Evolutionary conservation across 2,329 filamentous ascomycete genomes (phyloP).

Genomic region (Zasmidium angulare): DNA sequence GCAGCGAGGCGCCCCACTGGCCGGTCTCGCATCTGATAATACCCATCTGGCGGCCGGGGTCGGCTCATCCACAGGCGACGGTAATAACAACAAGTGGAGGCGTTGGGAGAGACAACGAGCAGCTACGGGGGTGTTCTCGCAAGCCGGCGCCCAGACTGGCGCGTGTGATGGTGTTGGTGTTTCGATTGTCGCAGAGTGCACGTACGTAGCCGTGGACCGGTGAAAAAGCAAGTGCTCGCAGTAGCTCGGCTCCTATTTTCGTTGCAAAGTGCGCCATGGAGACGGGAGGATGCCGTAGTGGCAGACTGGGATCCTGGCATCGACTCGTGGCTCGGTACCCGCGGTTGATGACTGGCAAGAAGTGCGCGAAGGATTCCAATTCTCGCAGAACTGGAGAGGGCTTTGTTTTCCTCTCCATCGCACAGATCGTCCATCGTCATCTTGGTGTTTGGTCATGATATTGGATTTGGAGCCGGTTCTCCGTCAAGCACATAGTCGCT

Average conservation of each 20-base stretch:
- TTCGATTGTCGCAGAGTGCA: neutral
- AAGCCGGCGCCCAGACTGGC: neutral
- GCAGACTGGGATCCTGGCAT: neutral
- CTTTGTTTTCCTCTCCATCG: neutral
- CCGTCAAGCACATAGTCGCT: neutral
- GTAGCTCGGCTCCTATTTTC: conserved; percentile 9
- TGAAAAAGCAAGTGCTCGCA: conserved; percentile 8
- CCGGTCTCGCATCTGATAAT: neutral
- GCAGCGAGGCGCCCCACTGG: too few species aligned
- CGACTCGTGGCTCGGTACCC: conserved; percentile 6
- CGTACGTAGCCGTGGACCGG: conserved; percentile 2
- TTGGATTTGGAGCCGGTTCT: neutral
- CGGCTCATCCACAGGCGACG: neutral
- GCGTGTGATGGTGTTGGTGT: neutral
- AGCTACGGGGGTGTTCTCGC: neutral
- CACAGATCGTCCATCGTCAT: neutral
- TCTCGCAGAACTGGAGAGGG: neutral
- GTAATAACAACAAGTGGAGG: neutral
- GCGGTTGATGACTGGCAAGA: neutral
- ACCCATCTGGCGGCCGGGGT: neutral
- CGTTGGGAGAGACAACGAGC: neutral
- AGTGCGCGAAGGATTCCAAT: neutral
- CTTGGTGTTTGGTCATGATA: neutral
- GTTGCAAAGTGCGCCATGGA: neutral
- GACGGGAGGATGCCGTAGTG: conserved; percentile 6